Evolutionary conservation across 176 grass and related monocot species (phyloP).

Genomic region (Cocos nucifera): DNA sequence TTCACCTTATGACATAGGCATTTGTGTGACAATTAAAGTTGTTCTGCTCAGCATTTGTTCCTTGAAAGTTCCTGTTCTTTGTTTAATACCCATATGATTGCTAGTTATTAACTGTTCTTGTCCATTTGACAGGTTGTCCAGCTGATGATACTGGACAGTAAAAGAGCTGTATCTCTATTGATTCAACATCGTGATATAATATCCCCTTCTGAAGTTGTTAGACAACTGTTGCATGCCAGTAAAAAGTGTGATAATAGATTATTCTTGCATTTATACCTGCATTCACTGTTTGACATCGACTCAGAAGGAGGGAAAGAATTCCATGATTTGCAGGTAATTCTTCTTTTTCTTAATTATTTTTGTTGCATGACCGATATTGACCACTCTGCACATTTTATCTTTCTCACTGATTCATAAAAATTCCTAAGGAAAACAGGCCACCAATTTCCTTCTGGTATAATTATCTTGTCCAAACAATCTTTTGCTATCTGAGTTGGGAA

Average conservation of each 20-base stretch:
- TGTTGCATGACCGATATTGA: too few species aligned
- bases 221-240: conserved; percentile 49
- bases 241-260: conserved; percentile 63
- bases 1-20: too few species aligned
- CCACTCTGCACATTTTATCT: too few species aligned
- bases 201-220: conserved; percentile 70
- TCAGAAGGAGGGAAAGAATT: conserved; percentile 80
- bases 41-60: too few species aligned
- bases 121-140: conserved; percentile 55
- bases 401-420: too few species aligned
- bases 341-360: background rate
- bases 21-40: too few species aligned
- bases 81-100: too few species aligned
- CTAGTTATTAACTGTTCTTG: background rate
- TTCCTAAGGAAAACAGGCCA: too few species aligned
- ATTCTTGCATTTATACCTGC: conserved; percentile 77
- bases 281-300: conserved; percentile 88
- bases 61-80: too few species aligned
- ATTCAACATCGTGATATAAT: conserved; percentile 87
- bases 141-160: conserved; percentile 82
- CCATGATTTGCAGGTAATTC: conserved; percentile 91
- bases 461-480: too few species aligned
- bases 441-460: too few species aligned
- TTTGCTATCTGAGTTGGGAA: too few species aligned
- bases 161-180: conserved; percentile 59